A percentile compares a stretch with the other conserved stretches of the same genome.
Conservation (phyloP, 495 filamentous ascomycete species). For the Rostrohypoxylon terebratum region DNA sequence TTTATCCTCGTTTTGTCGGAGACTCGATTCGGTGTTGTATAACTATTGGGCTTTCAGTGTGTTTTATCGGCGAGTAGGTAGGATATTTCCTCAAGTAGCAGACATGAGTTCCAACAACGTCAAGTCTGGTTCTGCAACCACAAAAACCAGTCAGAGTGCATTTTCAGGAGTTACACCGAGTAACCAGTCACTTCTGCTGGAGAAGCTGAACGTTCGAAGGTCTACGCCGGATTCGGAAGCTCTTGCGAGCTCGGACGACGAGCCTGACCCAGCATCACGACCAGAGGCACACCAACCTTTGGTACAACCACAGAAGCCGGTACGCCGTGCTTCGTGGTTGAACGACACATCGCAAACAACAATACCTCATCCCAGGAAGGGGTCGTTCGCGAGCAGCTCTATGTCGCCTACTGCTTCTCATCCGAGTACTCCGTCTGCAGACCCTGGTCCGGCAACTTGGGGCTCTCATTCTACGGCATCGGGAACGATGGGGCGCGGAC, state of each 20-base stretch:
- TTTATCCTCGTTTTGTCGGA: constrained; percentile 22
- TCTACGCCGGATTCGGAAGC: constrained; percentile 95
- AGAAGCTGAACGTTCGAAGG: constrained; percentile 77
- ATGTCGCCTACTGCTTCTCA: constrained; percentile 82
- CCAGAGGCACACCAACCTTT: constrained; percentile 59
- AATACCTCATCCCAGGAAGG: constrained; percentile 61
- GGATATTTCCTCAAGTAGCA: constrained; percentile 18
- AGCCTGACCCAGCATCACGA: constrained; percentile 68
- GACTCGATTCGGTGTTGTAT: constrained; percentile 10
- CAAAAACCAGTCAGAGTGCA: constrained; percentile 56
- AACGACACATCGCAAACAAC: constrained; percentile 66
- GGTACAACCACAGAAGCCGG: constrained; percentile 62
- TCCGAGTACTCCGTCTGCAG: constrained; percentile 76
- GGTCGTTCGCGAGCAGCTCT: constrained; percentile 72
- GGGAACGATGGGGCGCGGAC: constrained; percentile 66
- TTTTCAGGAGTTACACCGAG: constrained; percentile 55
- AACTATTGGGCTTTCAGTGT: constrained; percentile 16
- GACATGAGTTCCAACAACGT: constrained; percentile 61
- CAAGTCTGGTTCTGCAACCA: constrained; percentile 55
- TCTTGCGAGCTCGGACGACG: constrained; percentile 91
- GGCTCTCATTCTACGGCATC: constrained; percentile 63
- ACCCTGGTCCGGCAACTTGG: constrained; percentile 73
- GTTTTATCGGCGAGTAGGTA: constrained; percentile 23
- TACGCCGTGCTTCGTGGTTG: constrained; percentile 70
- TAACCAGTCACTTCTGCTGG: constrained; percentile 72